Base-by-base conservation (phyloP, 1,139 yeast genomes). In the Pneumocystis sp. region DNA sequence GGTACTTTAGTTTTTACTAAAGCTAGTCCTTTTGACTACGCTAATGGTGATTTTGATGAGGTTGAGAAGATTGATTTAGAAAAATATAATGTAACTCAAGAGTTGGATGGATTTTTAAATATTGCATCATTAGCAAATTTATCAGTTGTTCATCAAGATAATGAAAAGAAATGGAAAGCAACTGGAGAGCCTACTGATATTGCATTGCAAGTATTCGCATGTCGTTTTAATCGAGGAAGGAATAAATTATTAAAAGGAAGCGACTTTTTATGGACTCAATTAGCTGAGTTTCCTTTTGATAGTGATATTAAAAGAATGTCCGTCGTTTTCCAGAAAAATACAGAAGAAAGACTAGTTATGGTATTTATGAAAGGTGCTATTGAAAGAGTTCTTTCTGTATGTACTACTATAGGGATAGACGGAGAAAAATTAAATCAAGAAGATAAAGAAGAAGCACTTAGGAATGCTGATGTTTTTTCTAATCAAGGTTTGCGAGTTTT, bases 111-210 rank as follows among this genome's bases (percentile, higher is more conserved):
- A 40, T 86, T 87, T 85, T 74, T 85, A 64, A 70, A 75, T 56
- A 78, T 85, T 61, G 88, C 91, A 8, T 80, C 90, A 1, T 75
- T 87, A 70, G 93, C 93, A 45, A 87, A 87, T 71, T 83, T 86
- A 72, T 90, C 95, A 2, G 78, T 79, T 21, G 82, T 87, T 31
- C 71, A 72, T 35, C 77, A 76, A 65, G 78, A 74, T 59, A 75
- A 73, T 1, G 76, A 74, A 10, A 67, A 70, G 19, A 79, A 77
- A 40, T 87, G 95, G 93, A 83, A 82, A 70, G 89, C 89, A 19
- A 85, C 84, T 71, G 95, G 95, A 65, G 95, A 87, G 73, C 90
- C 95, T 56, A 87, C 95, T 2, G 95, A 87, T 75, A 83, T 86
- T 71, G 93, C 95, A 17, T 85, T 87, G 68, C 88, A 87, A 72